Evolutionary conservation across 139 green algal species (phyloP).

Genomic region (Tetraselmis striata): DNA sequence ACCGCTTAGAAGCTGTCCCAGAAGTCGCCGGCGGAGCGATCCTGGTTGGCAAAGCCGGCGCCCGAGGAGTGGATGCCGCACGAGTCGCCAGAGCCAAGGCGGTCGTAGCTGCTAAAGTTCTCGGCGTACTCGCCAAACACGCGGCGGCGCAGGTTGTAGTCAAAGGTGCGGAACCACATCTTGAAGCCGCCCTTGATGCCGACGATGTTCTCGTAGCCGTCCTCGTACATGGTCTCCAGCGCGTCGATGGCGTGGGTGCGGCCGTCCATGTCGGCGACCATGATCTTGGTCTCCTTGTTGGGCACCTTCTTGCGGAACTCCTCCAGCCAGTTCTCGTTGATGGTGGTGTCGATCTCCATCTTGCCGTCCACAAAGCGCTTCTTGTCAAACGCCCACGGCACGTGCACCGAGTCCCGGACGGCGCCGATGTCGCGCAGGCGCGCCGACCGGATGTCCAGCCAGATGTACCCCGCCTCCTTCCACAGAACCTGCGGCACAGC

Average conservation of each 20-base stretch:
- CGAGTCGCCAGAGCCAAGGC: neutral
- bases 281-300: slow-evolving; percentile 3
- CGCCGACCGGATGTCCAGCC: neutral
- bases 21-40: neutral
- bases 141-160: slow-evolving; percentile 7
- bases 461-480: neutral
- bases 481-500: neutral
- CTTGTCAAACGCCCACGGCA: neutral
- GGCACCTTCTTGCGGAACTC: neutral
- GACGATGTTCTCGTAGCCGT: slow-evolving; percentile 18
- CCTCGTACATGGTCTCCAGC: slow-evolving; percentile 5
- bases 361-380: slow-evolving; percentile 2
- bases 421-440: neutral
- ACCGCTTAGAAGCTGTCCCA: slow-evolving; percentile 2
- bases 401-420: neutral
- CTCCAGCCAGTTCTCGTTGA: neutral
- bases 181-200: slow-evolving; percentile 20
- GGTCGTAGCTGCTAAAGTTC: neutral
- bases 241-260: slow-evolving; percentile 1
- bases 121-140: slow-evolving; percentile 2
- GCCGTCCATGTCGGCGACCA: slow-evolving; percentile 1
- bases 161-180: slow-evolving; percentile 6
- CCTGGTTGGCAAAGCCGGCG: slow-evolving; percentile 7
- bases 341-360: neutral
- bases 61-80: slow-evolving; percentile 13